Base-by-base conservation (phyloP, 352 stramenopile genomes). In the Peronospora belbahrii region DNA sequence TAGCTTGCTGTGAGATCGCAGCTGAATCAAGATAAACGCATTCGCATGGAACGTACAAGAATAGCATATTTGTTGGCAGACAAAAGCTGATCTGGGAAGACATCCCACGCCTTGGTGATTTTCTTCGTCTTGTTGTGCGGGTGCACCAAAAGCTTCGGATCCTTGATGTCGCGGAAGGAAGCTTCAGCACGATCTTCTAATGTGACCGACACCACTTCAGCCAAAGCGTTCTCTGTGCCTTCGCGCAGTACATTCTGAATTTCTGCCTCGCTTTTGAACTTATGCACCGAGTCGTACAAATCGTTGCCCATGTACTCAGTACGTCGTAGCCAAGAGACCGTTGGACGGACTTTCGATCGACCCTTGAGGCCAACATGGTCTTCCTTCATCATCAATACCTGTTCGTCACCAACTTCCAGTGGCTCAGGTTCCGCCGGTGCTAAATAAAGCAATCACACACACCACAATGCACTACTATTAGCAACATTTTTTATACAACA, bases 241-340 rank as follows among this genome's bases (percentile, higher is more conserved):
- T 92, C 76, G 24, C 81, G 78, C 34, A 92, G 57, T 28, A 75
- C 78, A 22, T 64, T 87, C 55, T 92, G 81, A 46, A 92, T 83
- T 53, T 92, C 81, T 22, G 81, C 73, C 40, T 92, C 81, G 49
- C 78, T 92, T 53, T 88, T 88, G 54, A 92, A 92, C 52, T 88
- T 87, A 64, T 92, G 81, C 44, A 88, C 80, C 2, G 74, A 74
- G 30, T 92, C 78, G 48, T 85, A 90, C 45, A 92, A 51, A 59
- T 92, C 81, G 38, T 76, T 92, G 49, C 78, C 81, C 75, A 92
- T 89, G 60, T 88, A 90, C 52, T 90, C 81, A 3, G 81, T 88
- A 18, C 81, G 63, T 49, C 81, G 75, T 46, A 92, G 52, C 81
- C 81, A 92, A 44, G 81, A 83, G 13, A 92, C 81, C 5, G 62